A percentile compares a stretch with the other conserved stretches of the same genome.
These are phyloP conservation scores for Xylaria sp. DNA, from an alignment of 495 filamentous ascomycete species.

Conservation along the genomic window DNA sequence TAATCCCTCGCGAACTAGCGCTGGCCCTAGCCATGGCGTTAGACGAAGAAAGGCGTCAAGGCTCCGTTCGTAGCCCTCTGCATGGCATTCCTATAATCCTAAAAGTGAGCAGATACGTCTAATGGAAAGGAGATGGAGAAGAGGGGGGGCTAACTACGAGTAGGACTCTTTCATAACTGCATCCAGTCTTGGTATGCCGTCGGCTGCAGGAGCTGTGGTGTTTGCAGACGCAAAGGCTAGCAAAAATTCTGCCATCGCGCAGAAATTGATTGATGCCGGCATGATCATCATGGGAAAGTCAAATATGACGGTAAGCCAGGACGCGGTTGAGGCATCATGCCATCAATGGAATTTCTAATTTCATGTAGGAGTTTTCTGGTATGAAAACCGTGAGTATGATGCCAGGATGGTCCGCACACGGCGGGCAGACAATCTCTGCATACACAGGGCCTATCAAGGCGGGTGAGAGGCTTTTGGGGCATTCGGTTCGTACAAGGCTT, in stretches of 20 bases:
- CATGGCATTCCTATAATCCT: constrained; percentile 24
- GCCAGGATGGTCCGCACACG: constrained; percentile 24
- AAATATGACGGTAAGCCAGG: constrained; percentile 39
- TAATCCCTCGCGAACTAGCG: background rate
- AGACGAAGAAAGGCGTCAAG: constrained; percentile 7
- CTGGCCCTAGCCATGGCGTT: background rate
- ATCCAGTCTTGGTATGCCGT: constrained; percentile 1
- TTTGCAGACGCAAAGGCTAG: too few relatives aligned
- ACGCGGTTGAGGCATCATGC: too few relatives aligned
- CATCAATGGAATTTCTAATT: too few relatives aligned
- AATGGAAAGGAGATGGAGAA: too few relatives aligned
- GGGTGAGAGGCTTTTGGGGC: too few relatives aligned
- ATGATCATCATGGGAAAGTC: constrained; percentile 52
- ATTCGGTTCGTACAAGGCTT: too few relatives aligned
- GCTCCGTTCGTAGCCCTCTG: constrained; percentile 5
- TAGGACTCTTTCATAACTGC: constrained; percentile 17
- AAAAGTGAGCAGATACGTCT: background rate
- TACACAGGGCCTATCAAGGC: background rate
- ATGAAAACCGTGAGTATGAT: too few relatives aligned
- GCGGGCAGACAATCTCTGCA: constrained; percentile 32
- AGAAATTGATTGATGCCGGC: constrained; percentile 42
- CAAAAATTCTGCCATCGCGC: too few relatives aligned
- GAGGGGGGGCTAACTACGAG: too few relatives aligned
- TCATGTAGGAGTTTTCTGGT: background rate
- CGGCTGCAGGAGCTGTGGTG: background rate